A percentile compares a stretch with the other conserved stretches of the same genome.
Evolutionary conservation across 2,329 filamentous ascomycete species (phyloP).

Genomic region (Apiospora sp.): DNA sequence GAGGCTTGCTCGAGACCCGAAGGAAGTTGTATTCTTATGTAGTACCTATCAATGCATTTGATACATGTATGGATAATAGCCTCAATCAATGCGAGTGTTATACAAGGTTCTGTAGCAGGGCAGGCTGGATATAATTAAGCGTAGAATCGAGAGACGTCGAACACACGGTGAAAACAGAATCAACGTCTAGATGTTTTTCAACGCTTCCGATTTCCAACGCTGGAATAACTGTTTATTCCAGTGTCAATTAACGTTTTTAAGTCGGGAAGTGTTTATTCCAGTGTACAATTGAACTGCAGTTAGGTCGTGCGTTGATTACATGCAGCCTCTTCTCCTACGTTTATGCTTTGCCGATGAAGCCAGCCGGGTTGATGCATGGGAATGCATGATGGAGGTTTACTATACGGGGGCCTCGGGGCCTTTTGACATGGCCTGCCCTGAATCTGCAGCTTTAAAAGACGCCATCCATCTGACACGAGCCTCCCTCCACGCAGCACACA

Average conservation of each 20-base stretch:
- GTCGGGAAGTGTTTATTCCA: no score
- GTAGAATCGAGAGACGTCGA: no score
- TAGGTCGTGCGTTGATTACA: no score
- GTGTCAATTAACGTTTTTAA: no score
- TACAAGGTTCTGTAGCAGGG: background rate
- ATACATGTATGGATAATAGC: background rate
- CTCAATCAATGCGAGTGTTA: background rate
- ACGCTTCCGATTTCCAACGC: no score
- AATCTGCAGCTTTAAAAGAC: background rate
- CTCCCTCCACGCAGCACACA: background rate
- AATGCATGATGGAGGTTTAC: background rate
- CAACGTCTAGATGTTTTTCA: no score
- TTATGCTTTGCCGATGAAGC: background rate
- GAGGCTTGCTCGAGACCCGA: background rate
- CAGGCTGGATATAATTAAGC: no score
- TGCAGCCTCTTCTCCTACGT: no score
- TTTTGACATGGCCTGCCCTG: background rate
- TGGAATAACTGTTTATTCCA: no score
- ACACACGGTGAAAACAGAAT: no score
- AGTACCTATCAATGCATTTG: background rate
- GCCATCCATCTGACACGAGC: background rate
- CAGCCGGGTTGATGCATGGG: background rate
- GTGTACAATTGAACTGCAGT: no score
- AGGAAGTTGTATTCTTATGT: background rate
- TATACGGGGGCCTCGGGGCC: background rate